phyloP scores from a whole-genome alignment of 306 rosid species.

The Pachyrhizus erosus region DNA sequence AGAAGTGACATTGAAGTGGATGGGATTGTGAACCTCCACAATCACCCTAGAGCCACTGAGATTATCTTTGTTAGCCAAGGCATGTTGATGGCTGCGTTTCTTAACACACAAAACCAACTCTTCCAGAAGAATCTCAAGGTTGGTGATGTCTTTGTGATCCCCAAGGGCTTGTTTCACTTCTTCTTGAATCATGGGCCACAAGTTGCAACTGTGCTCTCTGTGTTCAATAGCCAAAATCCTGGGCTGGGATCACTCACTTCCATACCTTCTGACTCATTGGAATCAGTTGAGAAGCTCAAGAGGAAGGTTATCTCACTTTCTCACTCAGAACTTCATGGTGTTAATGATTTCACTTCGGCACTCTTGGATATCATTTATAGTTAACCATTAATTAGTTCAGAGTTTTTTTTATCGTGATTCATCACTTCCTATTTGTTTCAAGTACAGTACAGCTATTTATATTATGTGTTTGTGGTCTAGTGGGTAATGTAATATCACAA shows the following conservation, averaged over 20 bases:
- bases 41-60: conserved; percentile 81
- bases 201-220: conserved; percentile 58
- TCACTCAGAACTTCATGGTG: conserved; percentile 28
- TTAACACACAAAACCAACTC: conserved; percentile 60
- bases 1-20: conserved; percentile 63
- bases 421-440: background rate
- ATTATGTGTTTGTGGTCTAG: background rate
- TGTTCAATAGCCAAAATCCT: conserved; percentile 77
- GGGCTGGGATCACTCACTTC: conserved; percentile 49
- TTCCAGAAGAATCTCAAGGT: conserved; percentile 49
- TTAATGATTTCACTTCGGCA: conserved; percentile 19
- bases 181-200: conserved; percentile 56
- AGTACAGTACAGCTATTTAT: conserved; percentile 13
- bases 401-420: too few relatives aligned
- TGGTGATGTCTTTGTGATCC: conserved; percentile 80
- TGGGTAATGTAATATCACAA: conserved; percentile 12
- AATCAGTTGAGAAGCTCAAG: conserved; percentile 51
- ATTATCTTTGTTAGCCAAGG: conserved; percentile 68
- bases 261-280: conserved; percentile 38
- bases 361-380: conserved; percentile 39
- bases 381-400: background rate
- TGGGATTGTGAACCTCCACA: conserved; percentile 61
- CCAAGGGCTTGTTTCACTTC: conserved; percentile 77
- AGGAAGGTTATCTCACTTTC: conserved; percentile 48
- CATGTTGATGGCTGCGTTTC: conserved; percentile 55